Base-by-base conservation (phyloP, 2,329 filamentous ascomycete species). In the Sarocladiaceae sp. region DNA sequence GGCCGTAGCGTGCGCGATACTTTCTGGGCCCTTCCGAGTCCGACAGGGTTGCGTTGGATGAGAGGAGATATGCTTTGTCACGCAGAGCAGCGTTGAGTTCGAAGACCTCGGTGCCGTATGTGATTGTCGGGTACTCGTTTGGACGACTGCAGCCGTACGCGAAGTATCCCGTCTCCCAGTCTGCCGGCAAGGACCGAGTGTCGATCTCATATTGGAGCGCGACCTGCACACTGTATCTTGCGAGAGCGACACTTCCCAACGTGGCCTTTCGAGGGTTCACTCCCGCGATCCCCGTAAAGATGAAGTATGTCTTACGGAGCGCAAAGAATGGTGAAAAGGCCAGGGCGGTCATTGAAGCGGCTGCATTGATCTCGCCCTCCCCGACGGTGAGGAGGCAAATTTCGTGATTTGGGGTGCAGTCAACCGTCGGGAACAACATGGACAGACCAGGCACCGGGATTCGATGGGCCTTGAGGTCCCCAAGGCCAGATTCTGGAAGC, bases 131-230 rank as follows among this genome's bases (percentile, higher is more conserved):
- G 56, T 84, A 85, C 42, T 82, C 64, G 40, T 75, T 66, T 0
- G 86, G 83, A 5, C 63, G 58, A 22, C 72, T 64, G 20, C 76
- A 72, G 15, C 84, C 87, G 60, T 82, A 83, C 1, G 84, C 78
- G 26, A 90, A 74, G 64, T 90, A 90, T 4, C 86, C 86, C 0
- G 84, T 87, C 1, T 76, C 71, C 67, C 78, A 89, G 64, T 83
- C 84, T 2, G 63, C 62, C 0, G 86, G 84, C 29, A 88, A 79
- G 55, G 89, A 86, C 29, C 87, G 79, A 1, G 79, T 71, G 59
- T 90, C 87, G 55, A 91, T 80, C 66, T 91, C 87, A 57, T 90
- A 88, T 65, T 91, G 87, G 51, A 90, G 71, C 0, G 83, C 86
- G 2, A 90, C 86, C 62, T 91, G 88, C 4, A 91, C 77, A 0